A percentile compares a stretch with the other conserved stretches of the same genome.
Evolutionary conservation across 768 basidiomycete species (phyloP).

Genomic region (Mycena maculata): DNA sequence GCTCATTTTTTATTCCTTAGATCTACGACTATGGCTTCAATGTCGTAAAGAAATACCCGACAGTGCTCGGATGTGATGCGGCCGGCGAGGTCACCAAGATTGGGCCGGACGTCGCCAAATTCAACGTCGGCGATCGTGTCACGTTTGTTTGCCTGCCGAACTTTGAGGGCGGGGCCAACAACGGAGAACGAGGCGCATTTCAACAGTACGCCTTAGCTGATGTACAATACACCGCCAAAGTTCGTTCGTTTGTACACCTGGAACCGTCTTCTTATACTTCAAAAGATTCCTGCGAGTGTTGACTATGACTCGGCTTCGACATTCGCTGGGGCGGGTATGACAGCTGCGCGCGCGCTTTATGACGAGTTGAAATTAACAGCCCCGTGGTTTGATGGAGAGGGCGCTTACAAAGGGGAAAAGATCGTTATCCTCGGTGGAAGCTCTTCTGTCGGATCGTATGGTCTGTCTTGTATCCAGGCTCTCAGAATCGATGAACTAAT

Average conservation of each 20-base stretch:
- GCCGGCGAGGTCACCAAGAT: conserved; percentile 53
- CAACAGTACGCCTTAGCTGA: conserved; percentile 19
- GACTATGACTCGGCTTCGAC: conserved; percentile 16
- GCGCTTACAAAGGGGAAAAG: conserved; percentile 16
- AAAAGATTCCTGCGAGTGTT: conserved; percentile 4
- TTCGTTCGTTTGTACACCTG: too few species aligned
- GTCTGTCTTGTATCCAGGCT: neutral
- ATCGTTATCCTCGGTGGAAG: conserved; percentile 20
- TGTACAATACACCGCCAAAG: neutral
- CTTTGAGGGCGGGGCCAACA: neutral
- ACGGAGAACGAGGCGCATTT: conserved; percentile 10
- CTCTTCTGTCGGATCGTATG: conserved; percentile 16
- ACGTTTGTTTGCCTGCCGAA: conserved; percentile 1
- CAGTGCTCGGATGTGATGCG: conserved; percentile 47
- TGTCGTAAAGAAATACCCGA: conserved; percentile 50
- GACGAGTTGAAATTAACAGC: conserved; percentile 8
- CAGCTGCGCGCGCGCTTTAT: conserved; percentile 13
- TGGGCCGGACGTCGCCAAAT: conserved; percentile 49
- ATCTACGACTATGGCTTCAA: too few species aligned
- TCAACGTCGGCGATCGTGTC: conserved; percentile 54
- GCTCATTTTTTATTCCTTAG: too few species aligned
- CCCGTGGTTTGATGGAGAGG: conserved; percentile 13
- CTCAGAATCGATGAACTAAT: too few species aligned
- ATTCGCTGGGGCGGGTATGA: conserved; percentile 1
- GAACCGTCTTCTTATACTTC: neutral